These are phyloP conservation scores for Hordeum pubiflorum DNA, from an alignment of 202 grass and related monocot genomes.

Conservation along the genomic window DNA sequence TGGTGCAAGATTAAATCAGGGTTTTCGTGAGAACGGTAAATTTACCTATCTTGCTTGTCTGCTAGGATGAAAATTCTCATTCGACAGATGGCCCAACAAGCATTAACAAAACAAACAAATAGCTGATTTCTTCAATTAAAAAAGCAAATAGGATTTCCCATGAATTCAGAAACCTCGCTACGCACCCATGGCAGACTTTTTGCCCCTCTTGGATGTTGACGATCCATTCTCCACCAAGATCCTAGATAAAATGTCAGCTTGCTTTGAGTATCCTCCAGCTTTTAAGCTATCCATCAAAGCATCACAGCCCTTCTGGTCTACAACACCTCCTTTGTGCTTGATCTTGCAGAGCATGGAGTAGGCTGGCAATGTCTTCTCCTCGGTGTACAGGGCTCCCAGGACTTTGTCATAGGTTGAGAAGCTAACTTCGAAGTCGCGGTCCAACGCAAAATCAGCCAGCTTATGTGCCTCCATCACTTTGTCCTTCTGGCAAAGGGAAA, in stretches of 20 bases:
- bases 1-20: constrained; percentile 1
- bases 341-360: constrained; percentile 95
- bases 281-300: constrained; percentile 62
- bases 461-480: constrained; percentile 78
- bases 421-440: constrained; percentile 64
- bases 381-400: constrained; percentile 60
- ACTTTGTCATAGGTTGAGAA: constrained; percentile 73
- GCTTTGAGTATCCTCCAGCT: constrained; percentile 79
- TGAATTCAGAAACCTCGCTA: constrained; percentile 7
- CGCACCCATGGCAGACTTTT: constrained; percentile 43
- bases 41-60: constrained; percentile 2
- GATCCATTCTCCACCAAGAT: constrained; percentile 49
- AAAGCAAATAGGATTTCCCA: neutral
- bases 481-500: constrained; percentile 50
- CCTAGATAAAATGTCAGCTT: constrained; percentile 85
- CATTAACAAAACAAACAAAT: constrained; percentile 11
- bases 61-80: constrained; percentile 12
- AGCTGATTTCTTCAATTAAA: constrained; percentile 16
- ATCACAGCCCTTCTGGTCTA: constrained; percentile 68
- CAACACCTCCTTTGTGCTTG: constrained; percentile 71
- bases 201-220: constrained; percentile 31
- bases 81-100: constrained; percentile 19
- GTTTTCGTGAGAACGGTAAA: neutral
- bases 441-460: constrained; percentile 66
- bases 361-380: constrained; percentile 65